Conservation (phyloP, 1,284 basidiomycete species). For the Fomitopsis pinicola region DNA sequence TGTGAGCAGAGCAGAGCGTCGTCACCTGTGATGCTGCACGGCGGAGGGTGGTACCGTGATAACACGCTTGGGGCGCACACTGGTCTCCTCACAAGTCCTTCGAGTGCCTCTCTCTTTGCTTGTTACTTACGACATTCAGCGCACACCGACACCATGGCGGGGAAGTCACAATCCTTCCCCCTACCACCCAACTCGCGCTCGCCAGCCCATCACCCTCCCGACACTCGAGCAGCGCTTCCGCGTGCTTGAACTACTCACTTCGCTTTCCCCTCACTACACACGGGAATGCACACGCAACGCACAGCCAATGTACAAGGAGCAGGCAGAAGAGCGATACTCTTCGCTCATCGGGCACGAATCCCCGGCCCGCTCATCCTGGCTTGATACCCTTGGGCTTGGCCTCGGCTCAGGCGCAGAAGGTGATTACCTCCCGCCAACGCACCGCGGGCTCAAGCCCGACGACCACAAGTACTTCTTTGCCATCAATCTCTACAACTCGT, state of each 20-base stretch:
- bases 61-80: too few relatives aligned
- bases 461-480: slow-evolving; percentile 97
- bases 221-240: slow-evolving; percentile 78
- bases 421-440: slow-evolving; percentile 37
- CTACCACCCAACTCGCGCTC: slow-evolving; percentile 34
- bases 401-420: slow-evolving; percentile 40
- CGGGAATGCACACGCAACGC: slow-evolving; percentile 82
- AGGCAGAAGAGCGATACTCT: slow-evolving; percentile 81
- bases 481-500: slow-evolving; percentile 98
- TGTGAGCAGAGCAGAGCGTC: too few relatives aligned
- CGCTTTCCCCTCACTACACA: slow-evolving; percentile 86
- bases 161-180: slow-evolving; percentile 43
- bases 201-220: slow-evolving; percentile 63
- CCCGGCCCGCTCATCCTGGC: slow-evolving; percentile 58
- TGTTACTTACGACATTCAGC: slow-evolving; percentile 10
- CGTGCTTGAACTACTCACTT: slow-evolving; percentile 81
- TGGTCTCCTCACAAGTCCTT: too few relatives aligned
- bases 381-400: slow-evolving; percentile 41
- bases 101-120: too few relatives aligned
- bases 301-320: slow-evolving; percentile 80
- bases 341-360: slow-evolving; percentile 76
- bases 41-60: too few relatives aligned
- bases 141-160: slow-evolving; percentile 48
- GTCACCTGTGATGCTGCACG: too few relatives aligned
- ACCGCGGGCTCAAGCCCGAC: slow-evolving; percentile 42